Conservation (phyloP, 73 alveolate species). For the Paramecium primaurelia region DNA sequence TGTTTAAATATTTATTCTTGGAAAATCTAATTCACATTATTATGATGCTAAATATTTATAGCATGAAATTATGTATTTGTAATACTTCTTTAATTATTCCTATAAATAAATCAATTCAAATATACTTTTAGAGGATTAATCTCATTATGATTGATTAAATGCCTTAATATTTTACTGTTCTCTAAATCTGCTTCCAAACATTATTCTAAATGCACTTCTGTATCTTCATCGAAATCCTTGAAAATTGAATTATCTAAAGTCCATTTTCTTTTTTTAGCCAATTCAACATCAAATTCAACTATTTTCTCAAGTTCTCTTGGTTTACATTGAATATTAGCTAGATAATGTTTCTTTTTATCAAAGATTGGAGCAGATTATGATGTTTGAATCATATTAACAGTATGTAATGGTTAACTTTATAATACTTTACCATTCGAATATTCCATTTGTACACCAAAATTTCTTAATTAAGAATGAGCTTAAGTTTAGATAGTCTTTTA, state of each 20-base stretch:
- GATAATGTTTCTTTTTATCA: conserved; percentile 44
- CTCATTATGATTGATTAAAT: conserved; percentile 55
- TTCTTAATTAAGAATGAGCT: not conserved
- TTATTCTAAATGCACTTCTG: conserved; percentile 53
- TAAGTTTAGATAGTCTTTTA: conserved; percentile 23
- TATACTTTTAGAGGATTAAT: not conserved
- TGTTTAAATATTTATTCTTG: conserved; percentile 15
- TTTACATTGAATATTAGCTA: conserved; percentile 37
- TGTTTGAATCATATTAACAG: conserved; percentile 27
- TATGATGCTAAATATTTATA: conserved; percentile 67
- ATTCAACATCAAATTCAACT: not conserved
- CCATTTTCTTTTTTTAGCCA: conserved; percentile 59
- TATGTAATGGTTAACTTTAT: conserved; percentile 25
- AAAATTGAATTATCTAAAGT: conserved; percentile 38
- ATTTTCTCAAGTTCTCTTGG: conserved; percentile 56
- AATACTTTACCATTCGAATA: not conserved
- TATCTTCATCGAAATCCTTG: conserved; percentile 59
- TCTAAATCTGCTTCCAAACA: conserved; percentile 85
- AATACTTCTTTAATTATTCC: conserved; percentile 52
- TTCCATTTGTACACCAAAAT: conserved; percentile 12
- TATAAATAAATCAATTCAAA: not conserved
- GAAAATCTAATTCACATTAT: conserved; percentile 60
- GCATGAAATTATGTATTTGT: conserved; percentile 51
- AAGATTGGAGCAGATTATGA: not conserved
- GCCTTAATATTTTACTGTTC: conserved; percentile 58